Evolutionary conservation across 2,329 filamentous ascomycete genomes (phyloP).

Genomic region (Ophiostoma triangulosporum): DNA sequence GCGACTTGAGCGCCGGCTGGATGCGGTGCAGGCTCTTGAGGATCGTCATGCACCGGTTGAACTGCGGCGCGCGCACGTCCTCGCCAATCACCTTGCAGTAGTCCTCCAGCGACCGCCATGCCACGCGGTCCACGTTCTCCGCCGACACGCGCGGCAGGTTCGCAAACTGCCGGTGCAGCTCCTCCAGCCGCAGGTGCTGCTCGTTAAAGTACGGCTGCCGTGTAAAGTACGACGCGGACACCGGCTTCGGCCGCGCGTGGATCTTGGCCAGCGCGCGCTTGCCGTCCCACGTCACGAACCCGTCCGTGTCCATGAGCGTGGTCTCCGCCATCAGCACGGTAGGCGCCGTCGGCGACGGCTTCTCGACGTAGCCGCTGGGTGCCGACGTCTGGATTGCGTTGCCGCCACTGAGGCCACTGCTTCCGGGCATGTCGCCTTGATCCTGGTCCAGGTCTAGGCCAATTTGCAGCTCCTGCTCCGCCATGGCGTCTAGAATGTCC

Average conservation of each 20-base stretch:
- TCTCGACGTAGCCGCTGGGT: background rate
- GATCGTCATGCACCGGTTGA: constrained; percentile 60
- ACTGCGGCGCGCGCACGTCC: constrained; percentile 61
- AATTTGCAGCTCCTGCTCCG: background rate
- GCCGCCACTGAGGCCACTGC: background rate
- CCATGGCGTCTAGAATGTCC: background rate
- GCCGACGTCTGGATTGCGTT: background rate
- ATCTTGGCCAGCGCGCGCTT: background rate
- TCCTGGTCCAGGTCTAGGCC: background rate
- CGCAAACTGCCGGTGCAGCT: constrained; percentile 57
- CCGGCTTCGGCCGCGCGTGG: constrained; percentile 64
- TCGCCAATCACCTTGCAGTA: constrained; percentile 63
- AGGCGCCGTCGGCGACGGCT: background rate
- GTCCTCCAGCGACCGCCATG: constrained; percentile 69
- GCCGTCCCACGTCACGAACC: background rate
- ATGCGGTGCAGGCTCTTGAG: constrained; percentile 76
- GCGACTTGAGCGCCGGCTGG: constrained; percentile 61
- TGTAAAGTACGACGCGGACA: constrained; percentile 90
- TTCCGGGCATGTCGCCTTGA: background rate
- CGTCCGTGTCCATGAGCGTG: background rate
- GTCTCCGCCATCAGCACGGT: background rate
- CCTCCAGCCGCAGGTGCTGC: constrained; percentile 59
- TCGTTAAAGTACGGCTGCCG: constrained; percentile 77
- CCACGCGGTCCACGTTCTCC: constrained; percentile 54
- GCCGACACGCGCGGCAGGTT: constrained; percentile 55